phyloP scores from a whole-genome alignment of 495 filamentous ascomycete species.

The Jackrogersella minutella region DNA sequence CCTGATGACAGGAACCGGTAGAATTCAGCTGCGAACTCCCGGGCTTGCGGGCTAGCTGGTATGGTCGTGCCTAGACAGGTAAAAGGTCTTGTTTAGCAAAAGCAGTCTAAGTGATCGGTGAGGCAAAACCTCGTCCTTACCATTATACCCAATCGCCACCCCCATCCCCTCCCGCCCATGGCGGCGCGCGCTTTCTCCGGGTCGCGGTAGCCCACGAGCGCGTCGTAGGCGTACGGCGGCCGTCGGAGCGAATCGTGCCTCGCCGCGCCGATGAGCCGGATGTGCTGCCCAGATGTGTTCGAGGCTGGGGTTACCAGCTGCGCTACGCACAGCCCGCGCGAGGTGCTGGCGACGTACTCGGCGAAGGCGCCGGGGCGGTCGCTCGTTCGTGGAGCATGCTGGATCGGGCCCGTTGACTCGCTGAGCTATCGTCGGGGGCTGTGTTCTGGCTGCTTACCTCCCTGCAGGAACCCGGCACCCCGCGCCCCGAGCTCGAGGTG shows the following conservation, averaged over 20 bases:
- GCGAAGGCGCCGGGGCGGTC: constrained; percentile 55
- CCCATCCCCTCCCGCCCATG: constrained; percentile 35
- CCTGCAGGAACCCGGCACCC: constrained; percentile 16
- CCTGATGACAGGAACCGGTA: constrained; percentile 42
- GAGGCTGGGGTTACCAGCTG: constrained; percentile 45
- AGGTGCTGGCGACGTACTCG: constrained; percentile 52
- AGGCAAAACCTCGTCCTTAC: too few species aligned
- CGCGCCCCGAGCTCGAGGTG: background rate
- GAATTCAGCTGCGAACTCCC: constrained; percentile 47
- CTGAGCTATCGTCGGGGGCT: too few species aligned
- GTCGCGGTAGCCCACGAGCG: constrained; percentile 66
- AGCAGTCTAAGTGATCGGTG: too few species aligned
- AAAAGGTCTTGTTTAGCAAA: too few species aligned
- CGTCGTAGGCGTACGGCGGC: constrained; percentile 53
- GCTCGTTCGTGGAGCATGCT: constrained; percentile 48
- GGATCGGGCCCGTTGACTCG: too few species aligned
- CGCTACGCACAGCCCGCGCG: constrained; percentile 50
- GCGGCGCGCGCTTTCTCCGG: constrained; percentile 54
- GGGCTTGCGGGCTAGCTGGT: constrained; percentile 24
- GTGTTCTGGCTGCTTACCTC: too few species aligned
- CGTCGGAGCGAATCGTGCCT: constrained; percentile 40
- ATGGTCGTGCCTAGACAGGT: constrained; percentile 12
- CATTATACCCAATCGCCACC: too few species aligned
- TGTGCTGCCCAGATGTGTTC: constrained; percentile 21
- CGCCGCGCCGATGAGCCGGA: constrained; percentile 48